Conservation (phyloP, 176 grass and related monocot genomes). For the Luzula sylvatica region DNA sequence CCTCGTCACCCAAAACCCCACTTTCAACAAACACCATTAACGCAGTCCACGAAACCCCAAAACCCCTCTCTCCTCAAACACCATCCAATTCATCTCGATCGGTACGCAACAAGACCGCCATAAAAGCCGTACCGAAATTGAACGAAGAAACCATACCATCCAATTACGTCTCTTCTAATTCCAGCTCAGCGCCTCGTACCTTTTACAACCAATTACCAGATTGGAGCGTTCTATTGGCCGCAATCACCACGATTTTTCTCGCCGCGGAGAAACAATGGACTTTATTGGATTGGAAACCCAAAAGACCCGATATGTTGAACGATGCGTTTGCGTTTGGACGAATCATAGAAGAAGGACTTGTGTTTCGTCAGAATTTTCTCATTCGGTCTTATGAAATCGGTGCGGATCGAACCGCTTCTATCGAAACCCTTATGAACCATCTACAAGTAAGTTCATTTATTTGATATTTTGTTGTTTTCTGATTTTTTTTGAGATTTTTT, state of each 20-base stretch:
- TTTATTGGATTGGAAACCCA: slow-evolving; percentile 81
- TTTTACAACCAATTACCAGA: slow-evolving; percentile 95
- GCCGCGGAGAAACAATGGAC: slow-evolving; percentile 92
- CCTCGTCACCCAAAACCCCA: slow-evolving; percentile 15
- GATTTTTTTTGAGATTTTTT: neutral
- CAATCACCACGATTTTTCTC: slow-evolving; percentile 84
- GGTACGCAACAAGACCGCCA: slow-evolving; percentile 32
- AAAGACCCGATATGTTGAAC: slow-evolving; percentile 75
- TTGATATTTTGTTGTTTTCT: slow-evolving; percentile 1
- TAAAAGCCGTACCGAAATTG: slow-evolving; percentile 63
- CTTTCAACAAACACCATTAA: slow-evolving; percentile 21
- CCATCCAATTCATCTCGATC: slow-evolving; percentile 16
- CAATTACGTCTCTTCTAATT: slow-evolving; percentile 25
- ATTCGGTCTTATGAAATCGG: slow-evolving; percentile 97
- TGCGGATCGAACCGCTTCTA: slow-evolving; percentile 67
- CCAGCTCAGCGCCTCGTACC: slow-evolving; percentile 28
- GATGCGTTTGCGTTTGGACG: slow-evolving; percentile 70
- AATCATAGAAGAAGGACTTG: slow-evolving; percentile 59
- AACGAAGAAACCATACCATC: slow-evolving; percentile 34
- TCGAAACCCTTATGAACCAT: slow-evolving; percentile 98
- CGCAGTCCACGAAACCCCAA: slow-evolving; percentile 32
- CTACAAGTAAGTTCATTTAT: slow-evolving; percentile 43
- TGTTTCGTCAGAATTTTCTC: slow-evolving; percentile 88
- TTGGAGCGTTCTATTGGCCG: slow-evolving; percentile 88
- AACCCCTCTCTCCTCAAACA: slow-evolving; percentile 17